Conservation (phyloP, 2,329 filamentous ascomycete genomes). For the Pseudogymnoascus sp. region DNA sequence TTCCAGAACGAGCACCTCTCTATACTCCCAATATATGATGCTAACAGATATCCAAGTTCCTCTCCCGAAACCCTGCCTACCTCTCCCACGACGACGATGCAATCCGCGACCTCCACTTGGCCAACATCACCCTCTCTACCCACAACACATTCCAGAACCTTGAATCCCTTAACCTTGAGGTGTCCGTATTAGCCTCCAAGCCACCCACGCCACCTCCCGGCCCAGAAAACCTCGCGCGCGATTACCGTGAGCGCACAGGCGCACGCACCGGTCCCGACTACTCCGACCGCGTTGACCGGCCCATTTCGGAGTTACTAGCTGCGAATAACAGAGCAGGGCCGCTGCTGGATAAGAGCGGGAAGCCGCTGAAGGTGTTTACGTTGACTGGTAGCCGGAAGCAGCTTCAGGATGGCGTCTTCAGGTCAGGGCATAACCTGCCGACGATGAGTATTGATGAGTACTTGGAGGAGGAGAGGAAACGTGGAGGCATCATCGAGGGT, state of each 20-base stretch:
- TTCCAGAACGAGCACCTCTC: slow-evolving; percentile 35
- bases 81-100: slow-evolving; percentile 74
- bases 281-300: slow-evolving; percentile 66
- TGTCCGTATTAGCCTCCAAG: slow-evolving; percentile 71
- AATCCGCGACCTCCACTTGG: slow-evolving; percentile 70
- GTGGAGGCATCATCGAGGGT: slow-evolving; percentile 85
- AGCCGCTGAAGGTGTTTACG: slow-evolving; percentile 85
- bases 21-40: slow-evolving; percentile 20
- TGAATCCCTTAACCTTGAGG: slow-evolving; percentile 79
- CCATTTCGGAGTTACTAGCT: slow-evolving; percentile 44
- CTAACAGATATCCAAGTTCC: slow-evolving; percentile 39
- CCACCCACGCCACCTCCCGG: slow-evolving; percentile 44
- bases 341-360: slow-evolving; percentile 68
- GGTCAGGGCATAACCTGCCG: slow-evolving; percentile 83
- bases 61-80: slow-evolving; percentile 49
- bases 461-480: slow-evolving; percentile 75
- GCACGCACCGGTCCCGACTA: slow-evolving; percentile 42
- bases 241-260: slow-evolving; percentile 39
- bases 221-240: slow-evolving; percentile 37
- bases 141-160: slow-evolving; percentile 79
- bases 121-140: slow-evolving; percentile 62
- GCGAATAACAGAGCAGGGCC: slow-evolving; percentile 52
- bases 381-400: slow-evolving; percentile 70
- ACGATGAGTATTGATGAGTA: slow-evolving; percentile 99
- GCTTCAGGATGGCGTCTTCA: slow-evolving; percentile 73